Evolutionary conservation across 23 red algal species (phyloP), one percentile per base, ranked within the genome.

Genomic region (Gracilaria vermiculophylla): DNA sequence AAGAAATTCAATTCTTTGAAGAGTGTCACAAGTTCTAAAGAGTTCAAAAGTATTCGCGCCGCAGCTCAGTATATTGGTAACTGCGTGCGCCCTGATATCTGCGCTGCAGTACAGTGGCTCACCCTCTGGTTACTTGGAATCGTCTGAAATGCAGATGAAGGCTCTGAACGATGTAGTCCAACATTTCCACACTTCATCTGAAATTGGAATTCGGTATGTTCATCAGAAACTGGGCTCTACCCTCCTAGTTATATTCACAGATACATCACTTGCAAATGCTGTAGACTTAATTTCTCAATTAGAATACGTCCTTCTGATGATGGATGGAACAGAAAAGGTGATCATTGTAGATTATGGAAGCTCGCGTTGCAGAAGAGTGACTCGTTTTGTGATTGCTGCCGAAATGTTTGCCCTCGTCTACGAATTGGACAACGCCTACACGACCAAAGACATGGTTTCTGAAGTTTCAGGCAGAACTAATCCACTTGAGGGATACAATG

Each of bases 371-470:
- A 75, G 71, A 45, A 40, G 66, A 47, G 67, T 74, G 7, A 55
- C 70, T 15, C 41, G 83, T 13, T 87, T 69, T 28, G 62, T 77
- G 15, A 87, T 87, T 66, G 83, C 62, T 24, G 83, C 83, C 4
- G 83, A 87, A 41, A 47, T 76, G 7, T 51, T 57, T n/a, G 83
- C 51, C 20, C 43, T 75, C 20, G 5, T 56, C 0, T 64, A 60
- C 47, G 83, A 52, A 8, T 87, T 87, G 25, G 83, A 87, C 34
- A 73, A 87, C 40, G 83, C 83, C 1, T 87, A 69, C 34, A 48
- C 69, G 10, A 24, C 49, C n/a, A n/a, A 13, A 42, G 31, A 31
- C 23, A 31, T 85, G 13, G 17, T 73, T 12, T 61, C 27, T 13
- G 42, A 76, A 16, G 21, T 31, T 7, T 32, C 77, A 4, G 31